Evolutionary conservation across 169 alveolate species (phyloP), one percentile per base, ranked within the genome.

Genomic region (Condylostoma magnum): DNA sequence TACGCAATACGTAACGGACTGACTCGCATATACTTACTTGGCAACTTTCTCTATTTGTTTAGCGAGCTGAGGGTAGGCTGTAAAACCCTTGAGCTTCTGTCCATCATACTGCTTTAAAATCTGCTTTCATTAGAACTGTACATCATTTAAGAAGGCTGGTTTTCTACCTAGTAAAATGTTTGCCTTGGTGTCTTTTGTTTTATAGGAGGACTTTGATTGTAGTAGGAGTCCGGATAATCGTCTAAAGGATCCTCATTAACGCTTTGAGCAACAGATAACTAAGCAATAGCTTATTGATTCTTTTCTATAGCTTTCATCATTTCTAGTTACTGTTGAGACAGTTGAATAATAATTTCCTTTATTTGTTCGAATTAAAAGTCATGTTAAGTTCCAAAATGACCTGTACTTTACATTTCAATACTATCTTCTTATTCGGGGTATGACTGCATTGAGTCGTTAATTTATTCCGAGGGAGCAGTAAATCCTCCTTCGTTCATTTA

Each of bases 31-130:
- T 60, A 60, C 58, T 60, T 60, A 4, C 43, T 60, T 1, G 71
- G 71, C 10, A 60, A 12, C 2, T 22, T 55, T 33, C 43, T 60
- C 30, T 60, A 55, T 41, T 60, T 60, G 12, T 52, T 55, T 15
- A 60, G 36, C 3, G 71, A 60, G 30, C 71, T 60, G n/a, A 60
- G 8, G 6, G 71, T 60, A 8, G 71, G 71, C 27, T 60, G n/a
- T n/a, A n/a, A 12, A 34, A 60, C 6, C 58, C 56, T 60, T n/a
- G 25, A 18, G 2, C 12, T 10, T 36, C 18, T 36, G 6, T 18
- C 28, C 36, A 34, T 60, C 2, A 27, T 55, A 1, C 18, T n/a
- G 15, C n/a, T 15, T 15, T n/a, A 55, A 22, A 10, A 10, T 15
- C 34, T 12, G 20, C 68, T 22, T 27, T 15, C 8, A 27, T 10